phyloP scores from a whole-genome alignment of 2,329 filamentous ascomycete species.

The Cladosporium austrohemisphaericum region DNA sequence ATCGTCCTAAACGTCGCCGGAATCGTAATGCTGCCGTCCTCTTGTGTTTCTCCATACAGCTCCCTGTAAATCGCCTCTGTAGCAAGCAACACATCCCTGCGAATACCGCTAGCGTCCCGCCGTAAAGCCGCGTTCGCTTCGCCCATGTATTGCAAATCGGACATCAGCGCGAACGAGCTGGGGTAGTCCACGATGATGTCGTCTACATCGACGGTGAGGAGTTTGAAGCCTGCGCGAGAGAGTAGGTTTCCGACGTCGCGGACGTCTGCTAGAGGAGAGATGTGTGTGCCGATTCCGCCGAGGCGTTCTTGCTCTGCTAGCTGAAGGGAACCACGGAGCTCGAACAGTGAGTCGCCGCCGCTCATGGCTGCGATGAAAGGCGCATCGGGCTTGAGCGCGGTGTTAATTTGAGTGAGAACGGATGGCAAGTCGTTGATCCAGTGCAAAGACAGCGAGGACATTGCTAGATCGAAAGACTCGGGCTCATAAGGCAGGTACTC shows the following conservation, averaged over 20 bases:
- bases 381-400: conserved; percentile 79
- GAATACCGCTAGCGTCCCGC: conserved; percentile 72
- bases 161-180: conserved; percentile 83
- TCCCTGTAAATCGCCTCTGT: conserved; percentile 83
- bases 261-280: conserved; percentile 88
- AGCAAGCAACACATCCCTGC: conserved; percentile 79
- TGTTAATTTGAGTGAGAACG: conserved; percentile 78
- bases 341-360: conserved; percentile 88
- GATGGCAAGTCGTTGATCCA: conserved; percentile 97
- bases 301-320: conserved; percentile 84
- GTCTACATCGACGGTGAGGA: conserved; percentile 94
- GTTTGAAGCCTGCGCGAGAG: conserved; percentile 84
- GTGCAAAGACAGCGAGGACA: conserved; percentile 86
- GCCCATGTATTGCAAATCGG: conserved; percentile 92
- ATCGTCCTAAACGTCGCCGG: conserved; percentile 94
- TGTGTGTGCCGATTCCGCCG: conserved; percentile 86
- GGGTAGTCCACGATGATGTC: conserved; percentile 96
- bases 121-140: conserved; percentile 85
- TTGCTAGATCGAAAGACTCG: conserved; percentile 79
- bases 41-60: conserved; percentile 70
- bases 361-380: conserved; percentile 97
- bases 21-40: conserved; percentile 58
- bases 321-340: conserved; percentile 88
- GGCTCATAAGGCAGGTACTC: conserved; percentile 73
- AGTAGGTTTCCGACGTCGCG: conserved; percentile 85